Evolutionary conservation across 768 basidiomycete species (phyloP).

Genomic region (Leccinum ochraceum): DNA sequence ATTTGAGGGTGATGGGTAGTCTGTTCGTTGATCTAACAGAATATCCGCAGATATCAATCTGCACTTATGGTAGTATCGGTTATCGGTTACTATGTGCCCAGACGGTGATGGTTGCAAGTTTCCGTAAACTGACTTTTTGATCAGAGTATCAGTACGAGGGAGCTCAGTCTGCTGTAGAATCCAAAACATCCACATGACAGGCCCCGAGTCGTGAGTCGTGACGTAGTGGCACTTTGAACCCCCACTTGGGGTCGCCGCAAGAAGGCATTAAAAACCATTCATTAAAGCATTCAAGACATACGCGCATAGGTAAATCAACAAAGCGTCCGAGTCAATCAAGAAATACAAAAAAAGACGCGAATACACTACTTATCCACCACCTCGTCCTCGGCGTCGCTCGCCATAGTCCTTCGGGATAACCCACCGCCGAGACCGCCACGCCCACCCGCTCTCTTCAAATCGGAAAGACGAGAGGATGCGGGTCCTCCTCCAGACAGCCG

Average conservation of each 20-base stretch:
- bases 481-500: slow-evolving; percentile 43
- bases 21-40: no score
- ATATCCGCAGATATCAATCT: no score
- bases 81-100: no score
- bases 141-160: no score
- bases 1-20: no score
- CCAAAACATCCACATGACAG: no score
- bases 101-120: no score
- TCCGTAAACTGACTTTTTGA: no score
- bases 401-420: slow-evolving; percentile 76
- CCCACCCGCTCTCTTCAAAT: slow-evolving; percentile 44
- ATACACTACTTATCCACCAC: slow-evolving; percentile 43
- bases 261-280: not conserved
- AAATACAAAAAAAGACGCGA: not conserved
- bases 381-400: slow-evolving; percentile 81
- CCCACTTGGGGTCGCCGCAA: not conserved
- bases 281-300: not conserved
- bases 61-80: no score
- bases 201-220: no score
- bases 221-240: not conserved
- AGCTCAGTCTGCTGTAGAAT: no score
- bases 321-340: not conserved
- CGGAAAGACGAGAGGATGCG: slow-evolving; percentile 15
- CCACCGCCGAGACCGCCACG: slow-evolving; percentile 42
- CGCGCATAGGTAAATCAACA: not conserved